These are phyloP conservation scores for Naganishia sp. DNA, from an alignment of 1,284 basidiomycete genomes.

Conservation along the genomic window DNA sequence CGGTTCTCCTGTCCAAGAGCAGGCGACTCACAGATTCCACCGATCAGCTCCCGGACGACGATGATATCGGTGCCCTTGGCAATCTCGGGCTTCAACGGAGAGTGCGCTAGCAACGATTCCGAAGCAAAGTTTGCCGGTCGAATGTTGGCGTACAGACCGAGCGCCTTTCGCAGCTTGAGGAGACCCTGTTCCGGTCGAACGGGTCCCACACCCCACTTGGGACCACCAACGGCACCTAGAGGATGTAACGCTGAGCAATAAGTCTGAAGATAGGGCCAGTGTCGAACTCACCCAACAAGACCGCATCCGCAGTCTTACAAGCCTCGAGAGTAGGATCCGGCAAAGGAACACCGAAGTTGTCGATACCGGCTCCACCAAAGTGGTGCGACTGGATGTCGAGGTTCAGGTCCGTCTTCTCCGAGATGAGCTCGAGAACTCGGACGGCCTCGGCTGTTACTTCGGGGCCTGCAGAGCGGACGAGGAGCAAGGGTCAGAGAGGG, in stretches of 20 bases:
- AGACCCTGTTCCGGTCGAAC: slow-evolving; percentile 95
- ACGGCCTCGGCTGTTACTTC: slow-evolving; percentile 89
- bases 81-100: slow-evolving; percentile 87
- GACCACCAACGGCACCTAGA: slow-evolving; percentile 90
- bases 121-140: slow-evolving; percentile 80
- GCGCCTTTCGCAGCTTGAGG: slow-evolving; percentile 84
- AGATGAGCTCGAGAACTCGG: slow-evolving; percentile 77
- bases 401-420: slow-evolving; percentile 68
- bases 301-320: slow-evolving; percentile 84
- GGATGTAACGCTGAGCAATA: background rate
- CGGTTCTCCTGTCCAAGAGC: background rate
- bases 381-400: slow-evolving; percentile 68
- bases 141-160: slow-evolving; percentile 97
- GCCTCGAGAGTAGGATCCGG: slow-evolving; percentile 83
- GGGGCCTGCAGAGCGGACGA: slow-evolving; percentile 64
- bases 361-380: slow-evolving; percentile 94
- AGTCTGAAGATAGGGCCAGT: background rate
- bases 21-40: slow-evolving; percentile 61
- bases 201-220: slow-evolving; percentile 94
- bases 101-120: slow-evolving; percentile 74
- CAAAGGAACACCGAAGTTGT: slow-evolving; percentile 77
- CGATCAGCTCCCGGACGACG: slow-evolving; percentile 80
- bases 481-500: background rate
- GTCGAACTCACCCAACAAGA: slow-evolving; percentile 68
- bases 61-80: slow-evolving; percentile 88